These are phyloP conservation scores for Dalbergia oliveri DNA, from an alignment of 306 rosid genomes.

Conservation along the genomic window DNA sequence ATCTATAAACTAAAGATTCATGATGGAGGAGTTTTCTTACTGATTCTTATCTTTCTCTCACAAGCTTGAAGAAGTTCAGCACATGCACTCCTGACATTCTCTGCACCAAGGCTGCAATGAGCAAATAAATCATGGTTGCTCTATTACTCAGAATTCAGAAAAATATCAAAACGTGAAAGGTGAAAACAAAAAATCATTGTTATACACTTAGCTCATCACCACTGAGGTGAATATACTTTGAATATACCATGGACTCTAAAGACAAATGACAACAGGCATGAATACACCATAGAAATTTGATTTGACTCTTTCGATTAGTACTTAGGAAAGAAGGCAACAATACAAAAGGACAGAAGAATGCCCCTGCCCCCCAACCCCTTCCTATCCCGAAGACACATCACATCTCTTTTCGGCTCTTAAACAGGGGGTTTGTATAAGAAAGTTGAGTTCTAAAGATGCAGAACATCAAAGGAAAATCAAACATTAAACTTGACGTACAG, in stretches of 20 bases:
- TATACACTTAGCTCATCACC: background rate
- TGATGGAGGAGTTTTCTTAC: conserved; percentile 32
- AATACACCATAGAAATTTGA: background rate
- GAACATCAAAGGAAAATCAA: background rate
- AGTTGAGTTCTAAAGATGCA: background rate
- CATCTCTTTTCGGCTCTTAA: background rate
- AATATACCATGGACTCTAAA: background rate
- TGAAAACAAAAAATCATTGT: background rate
- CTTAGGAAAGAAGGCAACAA: background rate
- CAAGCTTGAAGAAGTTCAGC: conserved; percentile 39
- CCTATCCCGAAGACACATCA: background rate
- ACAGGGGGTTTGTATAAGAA: background rate
- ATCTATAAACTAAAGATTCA: background rate
- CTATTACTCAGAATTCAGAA: background rate
- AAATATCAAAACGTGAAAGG: background rate
- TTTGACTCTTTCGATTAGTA: background rate
- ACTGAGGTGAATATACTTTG: background rate
- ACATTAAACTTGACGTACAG: background rate
- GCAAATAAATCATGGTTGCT: conserved; percentile 4
- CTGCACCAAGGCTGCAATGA: conserved; percentile 44
- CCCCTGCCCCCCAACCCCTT: background rate
- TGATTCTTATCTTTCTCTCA: conserved; percentile 27
- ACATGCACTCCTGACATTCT: conserved; percentile 40
- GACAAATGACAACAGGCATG: background rate
- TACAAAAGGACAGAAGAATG: background rate